These are phyloP conservation scores for Apiosordaria backusii DNA, from an alignment of 495 filamentous ascomycete genomes.

Conservation along the genomic window DNA sequence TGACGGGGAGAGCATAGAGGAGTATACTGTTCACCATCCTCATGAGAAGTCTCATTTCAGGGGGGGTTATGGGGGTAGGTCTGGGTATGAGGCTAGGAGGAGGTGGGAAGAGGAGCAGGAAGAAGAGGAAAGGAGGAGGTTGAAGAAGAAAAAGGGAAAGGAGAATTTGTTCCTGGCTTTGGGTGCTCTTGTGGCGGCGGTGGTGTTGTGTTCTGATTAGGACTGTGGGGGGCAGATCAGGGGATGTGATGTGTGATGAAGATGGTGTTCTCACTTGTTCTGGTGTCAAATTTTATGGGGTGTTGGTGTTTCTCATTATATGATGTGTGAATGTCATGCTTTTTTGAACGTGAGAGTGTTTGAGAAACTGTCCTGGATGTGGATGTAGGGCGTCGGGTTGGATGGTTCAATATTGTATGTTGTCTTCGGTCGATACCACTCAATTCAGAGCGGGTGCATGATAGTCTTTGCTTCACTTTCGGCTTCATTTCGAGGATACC, in stretches of 20 bases:
- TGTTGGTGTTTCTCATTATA: no score
- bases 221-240: no score
- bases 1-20: not conserved
- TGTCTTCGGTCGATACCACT: not conserved
- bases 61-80: not conserved
- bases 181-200: not conserved
- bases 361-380: no score
- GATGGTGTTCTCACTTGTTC: no score
- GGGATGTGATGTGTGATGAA: not conserved
- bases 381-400: no score
- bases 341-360: no score
- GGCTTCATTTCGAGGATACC: not conserved
- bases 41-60: not conserved
- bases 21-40: slow-evolving; percentile 1
- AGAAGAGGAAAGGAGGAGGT: not conserved
- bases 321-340: no score
- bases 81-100: not conserved
- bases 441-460: not conserved
- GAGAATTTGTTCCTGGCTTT: not conserved
- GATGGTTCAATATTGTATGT: not conserved
- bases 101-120: not conserved
- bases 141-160: not conserved
- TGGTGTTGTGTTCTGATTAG: not conserved
- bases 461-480: not conserved
- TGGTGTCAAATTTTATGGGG: no score